Percentiles rank a stretch among this genome's conserved stretches.
phyloP scores from a whole-genome alignment of 1,284 basidiomycete genomes.

The Cryptococcus jaspeensis region DNA sequence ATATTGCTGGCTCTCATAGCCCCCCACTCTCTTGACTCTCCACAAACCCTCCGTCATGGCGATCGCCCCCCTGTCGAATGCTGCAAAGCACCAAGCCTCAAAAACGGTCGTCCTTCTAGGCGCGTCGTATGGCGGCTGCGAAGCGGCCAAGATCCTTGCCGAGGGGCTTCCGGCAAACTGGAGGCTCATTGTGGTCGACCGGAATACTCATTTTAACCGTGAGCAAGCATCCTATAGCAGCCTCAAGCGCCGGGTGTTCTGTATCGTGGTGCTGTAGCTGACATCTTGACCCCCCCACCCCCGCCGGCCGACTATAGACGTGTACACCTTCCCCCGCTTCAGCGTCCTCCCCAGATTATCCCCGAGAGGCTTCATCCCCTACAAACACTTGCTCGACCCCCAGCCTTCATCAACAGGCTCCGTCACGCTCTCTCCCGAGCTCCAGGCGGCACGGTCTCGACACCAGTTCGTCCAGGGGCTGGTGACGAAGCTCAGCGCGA shows the following conservation, averaged over 20 bases:
- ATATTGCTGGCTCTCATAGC: no score
- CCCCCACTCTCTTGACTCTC: no score
- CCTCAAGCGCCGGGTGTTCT: no score
- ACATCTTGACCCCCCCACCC: not conserved
- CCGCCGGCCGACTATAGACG: slow-evolving; percentile 39
- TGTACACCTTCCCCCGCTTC: slow-evolving; percentile 56
- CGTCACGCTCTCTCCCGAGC: not conserved
- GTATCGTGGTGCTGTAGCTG: not conserved
- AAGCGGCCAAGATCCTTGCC: slow-evolving; percentile 62
- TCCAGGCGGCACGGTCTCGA: slow-evolving; percentile 13
- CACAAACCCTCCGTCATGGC: no score
- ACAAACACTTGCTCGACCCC: slow-evolving; percentile 55
- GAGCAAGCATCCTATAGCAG: no score
- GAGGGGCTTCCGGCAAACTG: slow-evolving; percentile 60
- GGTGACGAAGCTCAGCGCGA: slow-evolving; percentile 54
- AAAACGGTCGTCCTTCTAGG: slow-evolving; percentile 63
- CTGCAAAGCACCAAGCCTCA: no score
- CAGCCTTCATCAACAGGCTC: slow-evolving; percentile 5
- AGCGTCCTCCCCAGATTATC: slow-evolving; percentile 54
- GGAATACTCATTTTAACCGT: slow-evolving; percentile 60
- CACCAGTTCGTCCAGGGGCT: slow-evolving; percentile 56
- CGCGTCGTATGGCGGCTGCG: slow-evolving; percentile 60
- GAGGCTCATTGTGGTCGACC: slow-evolving; percentile 65
- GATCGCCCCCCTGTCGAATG: no score
- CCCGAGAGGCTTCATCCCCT: slow-evolving; percentile 70